Conservation (phyloP, 345 rosid genomes). For the Mercurialis annua region DNA sequence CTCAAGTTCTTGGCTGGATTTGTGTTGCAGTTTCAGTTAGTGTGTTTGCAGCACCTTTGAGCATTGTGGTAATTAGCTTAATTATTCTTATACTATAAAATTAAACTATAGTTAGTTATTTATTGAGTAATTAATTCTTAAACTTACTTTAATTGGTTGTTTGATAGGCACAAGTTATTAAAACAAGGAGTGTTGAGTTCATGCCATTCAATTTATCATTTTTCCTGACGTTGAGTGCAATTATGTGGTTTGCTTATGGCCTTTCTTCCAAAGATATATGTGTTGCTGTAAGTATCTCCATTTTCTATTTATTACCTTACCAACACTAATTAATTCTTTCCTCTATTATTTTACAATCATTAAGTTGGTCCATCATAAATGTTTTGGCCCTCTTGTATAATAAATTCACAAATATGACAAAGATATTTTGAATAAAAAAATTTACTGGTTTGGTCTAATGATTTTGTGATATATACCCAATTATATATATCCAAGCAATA, state of each 20-base stretch:
- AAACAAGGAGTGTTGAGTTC: slow-evolving; percentile 82
- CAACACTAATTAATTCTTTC: too few relatives aligned
- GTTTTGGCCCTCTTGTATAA: not conserved
- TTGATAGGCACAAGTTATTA: slow-evolving; percentile 64
- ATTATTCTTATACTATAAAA: not conserved
- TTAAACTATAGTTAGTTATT: not conserved
- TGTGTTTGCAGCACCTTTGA: slow-evolving; percentile 84
- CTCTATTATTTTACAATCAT: not conserved
- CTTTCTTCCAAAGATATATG: slow-evolving; percentile 53
- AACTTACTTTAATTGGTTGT: not conserved
- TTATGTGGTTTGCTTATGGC: slow-evolving; percentile 83
- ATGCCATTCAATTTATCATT: slow-evolving; percentile 86
- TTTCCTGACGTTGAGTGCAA: slow-evolving; percentile 75
- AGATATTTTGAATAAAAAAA: too few relatives aligned
- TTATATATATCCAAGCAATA: too few relatives aligned
- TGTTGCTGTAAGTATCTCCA: slow-evolving; percentile 70
- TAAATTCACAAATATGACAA: too few relatives aligned
- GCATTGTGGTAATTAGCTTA: slow-evolving; percentile 43
- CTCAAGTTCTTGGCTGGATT: slow-evolving; percentile 75
- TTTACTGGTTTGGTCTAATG: too few relatives aligned
- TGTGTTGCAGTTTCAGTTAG: slow-evolving; percentile 60
- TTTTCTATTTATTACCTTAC: not conserved
- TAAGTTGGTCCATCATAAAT: not conserved
- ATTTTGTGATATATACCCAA: too few relatives aligned
- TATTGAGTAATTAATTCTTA: not conserved